These are phyloP conservation scores for Hibiscus tridactylites DNA, from an alignment of 345 rosid genomes.

Conservation along the genomic window DNA sequence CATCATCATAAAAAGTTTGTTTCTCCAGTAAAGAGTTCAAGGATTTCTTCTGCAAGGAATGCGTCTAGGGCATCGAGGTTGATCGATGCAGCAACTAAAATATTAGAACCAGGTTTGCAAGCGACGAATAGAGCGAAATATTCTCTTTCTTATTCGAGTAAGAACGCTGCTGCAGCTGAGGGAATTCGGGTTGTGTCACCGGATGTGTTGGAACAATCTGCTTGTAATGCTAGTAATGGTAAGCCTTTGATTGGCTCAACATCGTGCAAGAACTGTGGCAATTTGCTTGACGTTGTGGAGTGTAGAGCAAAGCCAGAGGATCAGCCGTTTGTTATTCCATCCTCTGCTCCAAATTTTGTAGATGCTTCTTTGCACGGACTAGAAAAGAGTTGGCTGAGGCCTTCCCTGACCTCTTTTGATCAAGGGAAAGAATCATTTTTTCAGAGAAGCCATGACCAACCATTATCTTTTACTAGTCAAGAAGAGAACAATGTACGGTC, in stretches of 20 bases:
- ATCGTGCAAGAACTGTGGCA: conserved; percentile 67
- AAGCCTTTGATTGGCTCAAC: conserved; percentile 27
- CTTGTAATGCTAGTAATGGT: conserved; percentile 9
- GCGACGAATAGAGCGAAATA: conserved; percentile 49
- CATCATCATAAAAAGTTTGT: conserved; percentile 43
- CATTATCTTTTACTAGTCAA: conserved; percentile 13
- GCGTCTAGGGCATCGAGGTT: conserved; percentile 56
- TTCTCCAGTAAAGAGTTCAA: conserved; percentile 58
- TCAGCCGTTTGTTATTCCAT: conserved; percentile 13
- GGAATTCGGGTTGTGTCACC: conserved; percentile 16
- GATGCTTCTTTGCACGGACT: conserved; percentile 15
- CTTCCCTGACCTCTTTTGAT: conserved; percentile 8
- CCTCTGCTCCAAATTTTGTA: conserved; percentile 15
- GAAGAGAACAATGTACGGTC: conserved; percentile 12
- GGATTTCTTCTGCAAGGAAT: conserved; percentile 41
- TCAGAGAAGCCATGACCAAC: conserved; percentile 27
- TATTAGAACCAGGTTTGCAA: conserved; percentile 81
- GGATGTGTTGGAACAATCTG: conserved; percentile 20
- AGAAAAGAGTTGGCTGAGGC: conserved; percentile 21
- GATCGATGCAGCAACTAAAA: conserved; percentile 75
- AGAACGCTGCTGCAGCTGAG: conserved; percentile 20
- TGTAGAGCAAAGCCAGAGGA: conserved; percentile 23
- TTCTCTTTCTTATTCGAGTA: conserved; percentile 39
- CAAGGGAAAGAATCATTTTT: conserved; percentile 26
- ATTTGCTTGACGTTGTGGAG: conserved; percentile 40